phyloP scores from a whole-genome alignment of 495 filamentous ascomycete species.

The Xylaria grammica region DNA sequence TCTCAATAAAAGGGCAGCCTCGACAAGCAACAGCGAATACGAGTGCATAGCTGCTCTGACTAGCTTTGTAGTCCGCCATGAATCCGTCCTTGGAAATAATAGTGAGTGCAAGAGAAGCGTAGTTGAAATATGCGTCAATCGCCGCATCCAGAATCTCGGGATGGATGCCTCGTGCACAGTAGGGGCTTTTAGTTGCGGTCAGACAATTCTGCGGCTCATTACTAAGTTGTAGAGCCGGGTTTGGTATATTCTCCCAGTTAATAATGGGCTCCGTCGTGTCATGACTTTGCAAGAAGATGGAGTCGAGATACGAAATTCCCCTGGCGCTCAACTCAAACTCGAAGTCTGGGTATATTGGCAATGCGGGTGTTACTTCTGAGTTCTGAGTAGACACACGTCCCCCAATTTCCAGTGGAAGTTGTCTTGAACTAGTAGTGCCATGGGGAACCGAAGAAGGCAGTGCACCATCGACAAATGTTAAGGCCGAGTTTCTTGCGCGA shows the following conservation, averaged over 20 bases:
- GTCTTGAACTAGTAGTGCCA: not conserved
- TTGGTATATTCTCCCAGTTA: not conserved
- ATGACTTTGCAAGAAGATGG: constrained; percentile 10
- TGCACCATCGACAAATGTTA: not conserved
- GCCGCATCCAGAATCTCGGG: constrained; percentile 8
- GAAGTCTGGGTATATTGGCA: constrained; percentile 1
- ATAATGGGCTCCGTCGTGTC: not conserved
- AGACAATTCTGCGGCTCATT: not conserved
- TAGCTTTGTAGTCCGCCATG: constrained; percentile 9
- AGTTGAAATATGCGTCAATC: constrained; percentile 23
- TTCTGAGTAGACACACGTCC: not conserved
- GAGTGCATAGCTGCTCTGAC: constrained; percentile 1
- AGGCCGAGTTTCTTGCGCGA: not conserved
- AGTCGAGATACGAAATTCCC: constrained; percentile 20
- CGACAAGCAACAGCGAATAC: constrained; percentile 14
- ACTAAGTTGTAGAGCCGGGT: not conserved
- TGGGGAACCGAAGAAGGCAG: not conserved
- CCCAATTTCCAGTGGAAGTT: not conserved
- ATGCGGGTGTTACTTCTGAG: not conserved
- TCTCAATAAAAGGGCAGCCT: constrained; percentile 5
- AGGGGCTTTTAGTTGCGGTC: not conserved
- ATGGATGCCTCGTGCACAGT: not conserved
- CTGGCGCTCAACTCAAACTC: constrained; percentile 8
- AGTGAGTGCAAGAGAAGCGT: constrained; percentile 32
- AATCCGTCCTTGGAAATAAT: constrained; percentile 1